Conservation (phyloP, 208 protist genomes). For the Wallacemonas collosoma region DNA sequence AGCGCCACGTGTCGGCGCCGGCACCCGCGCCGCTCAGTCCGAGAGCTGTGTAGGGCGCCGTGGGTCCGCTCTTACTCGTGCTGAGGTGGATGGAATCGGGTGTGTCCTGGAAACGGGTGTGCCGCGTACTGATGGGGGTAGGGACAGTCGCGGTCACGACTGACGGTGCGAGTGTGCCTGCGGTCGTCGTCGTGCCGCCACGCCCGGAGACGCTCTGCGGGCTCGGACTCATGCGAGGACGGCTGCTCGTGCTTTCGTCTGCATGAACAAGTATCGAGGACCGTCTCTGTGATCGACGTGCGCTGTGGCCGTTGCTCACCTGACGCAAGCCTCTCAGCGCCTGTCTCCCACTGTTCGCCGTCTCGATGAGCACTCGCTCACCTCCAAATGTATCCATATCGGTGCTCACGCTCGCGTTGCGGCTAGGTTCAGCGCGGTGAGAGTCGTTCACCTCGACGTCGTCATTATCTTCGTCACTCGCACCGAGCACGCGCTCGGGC, state of each 20-base stretch:
- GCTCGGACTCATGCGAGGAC: background rate
- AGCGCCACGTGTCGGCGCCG: no score
- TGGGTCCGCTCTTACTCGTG: background rate
- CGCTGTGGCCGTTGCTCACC: no score
- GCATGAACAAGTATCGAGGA: background rate
- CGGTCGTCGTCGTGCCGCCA: background rate
- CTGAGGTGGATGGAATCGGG: background rate
- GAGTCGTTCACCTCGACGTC: background rate
- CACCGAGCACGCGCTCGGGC: background rate
- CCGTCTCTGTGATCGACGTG: no score
- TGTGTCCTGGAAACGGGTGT: background rate
- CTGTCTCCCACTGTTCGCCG: background rate
- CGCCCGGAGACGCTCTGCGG: background rate
- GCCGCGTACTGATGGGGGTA: background rate
- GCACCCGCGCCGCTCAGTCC: background rate
- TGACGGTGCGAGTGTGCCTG: background rate
- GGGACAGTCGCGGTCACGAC: background rate
- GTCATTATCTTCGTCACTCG: background rate
- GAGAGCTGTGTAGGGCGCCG: background rate
- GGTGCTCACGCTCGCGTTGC: background rate
- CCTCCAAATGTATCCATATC: background rate
- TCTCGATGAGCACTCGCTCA: conserved; percentile 1
- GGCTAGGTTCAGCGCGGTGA: background rate
- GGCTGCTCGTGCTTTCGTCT: background rate
- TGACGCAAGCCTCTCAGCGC: no score